phyloP scores from a whole-genome alignment of 1,139 yeast genomes.

The Sugiyamaella sp. region DNA sequence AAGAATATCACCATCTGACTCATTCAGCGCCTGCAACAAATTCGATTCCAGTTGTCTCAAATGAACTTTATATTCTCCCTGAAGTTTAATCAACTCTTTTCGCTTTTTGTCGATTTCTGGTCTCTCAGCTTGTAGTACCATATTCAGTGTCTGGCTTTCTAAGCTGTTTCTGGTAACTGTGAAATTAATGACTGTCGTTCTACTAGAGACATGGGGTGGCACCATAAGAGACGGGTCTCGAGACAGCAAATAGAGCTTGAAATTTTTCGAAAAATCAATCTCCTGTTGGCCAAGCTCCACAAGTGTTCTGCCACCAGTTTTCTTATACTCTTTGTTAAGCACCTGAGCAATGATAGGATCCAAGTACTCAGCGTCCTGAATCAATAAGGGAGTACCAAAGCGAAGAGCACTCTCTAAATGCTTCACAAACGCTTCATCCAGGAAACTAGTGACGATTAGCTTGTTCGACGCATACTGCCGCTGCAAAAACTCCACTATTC shows the following conservation, averaged over 20 bases:
- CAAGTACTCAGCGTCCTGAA: slow-evolving; percentile 77
- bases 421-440: slow-evolving; percentile 67
- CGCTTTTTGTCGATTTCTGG: slow-evolving; percentile 73
- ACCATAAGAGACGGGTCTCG: slow-evolving; percentile 56
- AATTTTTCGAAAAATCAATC: slow-evolving; percentile 68
- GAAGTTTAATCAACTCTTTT: slow-evolving; percentile 54
- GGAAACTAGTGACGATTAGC: slow-evolving; percentile 65
- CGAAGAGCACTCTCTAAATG: slow-evolving; percentile 78
- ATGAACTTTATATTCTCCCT: slow-evolving; percentile 60
- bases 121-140: slow-evolving; percentile 55
- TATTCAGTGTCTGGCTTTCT: slow-evolving; percentile 63
- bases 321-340: slow-evolving; percentile 60
- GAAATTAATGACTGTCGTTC: slow-evolving; percentile 70
- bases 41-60: slow-evolving; percentile 62
- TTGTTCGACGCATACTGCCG: slow-evolving; percentile 44
- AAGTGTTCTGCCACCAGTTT: slow-evolving; percentile 71
- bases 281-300: slow-evolving; percentile 64
- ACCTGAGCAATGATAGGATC: slow-evolving; percentile 74
- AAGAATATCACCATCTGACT: slow-evolving; percentile 62
- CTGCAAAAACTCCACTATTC: slow-evolving; percentile 49
- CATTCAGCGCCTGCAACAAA: slow-evolving; percentile 60
- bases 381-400: slow-evolving; percentile 75
- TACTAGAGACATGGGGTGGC: slow-evolving; percentile 59
- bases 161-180: slow-evolving; percentile 69
- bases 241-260: slow-evolving; percentile 63